Base-by-base conservation (phyloP, 257 asterid genomes). In the Prunella vulgaris region DNA sequence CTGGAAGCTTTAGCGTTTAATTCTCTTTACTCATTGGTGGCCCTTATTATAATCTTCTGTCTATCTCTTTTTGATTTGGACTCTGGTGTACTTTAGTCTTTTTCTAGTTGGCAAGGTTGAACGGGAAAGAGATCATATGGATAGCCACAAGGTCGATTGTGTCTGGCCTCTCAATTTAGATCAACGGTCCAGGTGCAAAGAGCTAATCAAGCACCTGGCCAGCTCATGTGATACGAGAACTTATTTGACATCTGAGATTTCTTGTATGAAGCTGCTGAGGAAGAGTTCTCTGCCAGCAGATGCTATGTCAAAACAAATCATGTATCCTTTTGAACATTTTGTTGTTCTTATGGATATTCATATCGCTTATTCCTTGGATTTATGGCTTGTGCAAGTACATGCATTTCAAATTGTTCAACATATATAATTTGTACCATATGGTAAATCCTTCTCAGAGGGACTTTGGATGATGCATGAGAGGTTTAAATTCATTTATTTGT, bases 251-350 rank as follows among this genome's bases (percentile, higher is more conserved):
- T 91, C 97, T 71, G 90, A 84, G 56, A 73, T 91, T 63, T 84
- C 99, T 52, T 83, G 92, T 81, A 83, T 94, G 73, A 86, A 78
- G 89, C 77, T 40, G 72, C 75, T 59, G 56, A 73, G 65, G 69
- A 81, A 76, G 79, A 69, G 73, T 71, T 74, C 72, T 66, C 67
- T 13, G 27, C 68, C 85, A 8, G 18, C 68, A 59, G 84, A 79
- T 52, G 84, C 78, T 30, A 30, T 77, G 60, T 35, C 83, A 63
- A 84, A 74, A 63, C 81, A 77, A 64, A 69, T 86, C 20, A 25
- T 94, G 99, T 93, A 93, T 93, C 99, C 97, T 83, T 80, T 79
- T 10, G 24, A 5, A 54, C 61, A 64, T 20, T 71, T 21, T 58
- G 22, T 48, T 66, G 15, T 60, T 64, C 68, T 57, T 72, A 35